phyloP scores from a whole-genome alignment of 1,284 basidiomycete species.

The Ustilago shanxiensis region DNA sequence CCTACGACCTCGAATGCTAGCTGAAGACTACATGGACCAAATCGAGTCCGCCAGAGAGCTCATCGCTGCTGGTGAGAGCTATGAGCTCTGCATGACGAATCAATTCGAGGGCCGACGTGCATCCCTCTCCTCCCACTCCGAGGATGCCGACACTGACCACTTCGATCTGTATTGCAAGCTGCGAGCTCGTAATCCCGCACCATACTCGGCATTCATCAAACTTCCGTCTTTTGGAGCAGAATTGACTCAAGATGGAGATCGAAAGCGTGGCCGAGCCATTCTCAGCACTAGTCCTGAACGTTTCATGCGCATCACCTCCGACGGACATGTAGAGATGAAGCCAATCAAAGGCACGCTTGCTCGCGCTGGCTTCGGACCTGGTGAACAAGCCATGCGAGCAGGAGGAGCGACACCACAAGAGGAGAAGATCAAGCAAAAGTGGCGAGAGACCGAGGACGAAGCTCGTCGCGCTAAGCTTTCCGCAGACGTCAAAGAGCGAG shows the following conservation, averaged over 20 bases:
- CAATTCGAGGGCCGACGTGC: slow-evolving; percentile 72
- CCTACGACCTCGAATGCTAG: slow-evolving; percentile 36
- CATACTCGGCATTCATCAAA: slow-evolving; percentile 86
- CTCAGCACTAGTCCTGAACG: slow-evolving; percentile 88
- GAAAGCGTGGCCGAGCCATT: slow-evolving; percentile 74
- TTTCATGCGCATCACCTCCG: slow-evolving; percentile 85
- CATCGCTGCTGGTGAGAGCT: slow-evolving; percentile 89
- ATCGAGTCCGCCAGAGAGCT: slow-evolving; percentile 82
- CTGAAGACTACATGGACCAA: slow-evolving; percentile 77
- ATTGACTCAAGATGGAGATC: not conserved
- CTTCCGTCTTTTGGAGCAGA: slow-evolving; percentile 74
- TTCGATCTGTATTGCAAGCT: slow-evolving; percentile 63
- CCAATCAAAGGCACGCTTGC: slow-evolving; percentile 88
- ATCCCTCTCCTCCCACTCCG: slow-evolving; percentile 16
- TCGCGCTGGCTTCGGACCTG: slow-evolving; percentile 61
- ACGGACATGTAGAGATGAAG: slow-evolving; percentile 82
- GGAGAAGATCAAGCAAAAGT: slow-evolving; percentile 43
- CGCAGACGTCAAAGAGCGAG: slow-evolving; percentile 89
- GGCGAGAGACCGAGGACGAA: slow-evolving; percentile 68
- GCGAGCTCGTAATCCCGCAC: slow-evolving; percentile 84
- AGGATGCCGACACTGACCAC: slow-evolving; percentile 39
- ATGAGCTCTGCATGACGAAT: slow-evolving; percentile 93
- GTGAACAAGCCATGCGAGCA: slow-evolving; percentile 53
- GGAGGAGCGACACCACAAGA: slow-evolving; percentile 19
- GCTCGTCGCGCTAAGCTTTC: slow-evolving; percentile 73